These are phyloP conservation scores for Trichophyton rubrum DNA, from an alignment of 2,329 filamentous ascomycete genomes.

Conservation along the genomic window DNA sequence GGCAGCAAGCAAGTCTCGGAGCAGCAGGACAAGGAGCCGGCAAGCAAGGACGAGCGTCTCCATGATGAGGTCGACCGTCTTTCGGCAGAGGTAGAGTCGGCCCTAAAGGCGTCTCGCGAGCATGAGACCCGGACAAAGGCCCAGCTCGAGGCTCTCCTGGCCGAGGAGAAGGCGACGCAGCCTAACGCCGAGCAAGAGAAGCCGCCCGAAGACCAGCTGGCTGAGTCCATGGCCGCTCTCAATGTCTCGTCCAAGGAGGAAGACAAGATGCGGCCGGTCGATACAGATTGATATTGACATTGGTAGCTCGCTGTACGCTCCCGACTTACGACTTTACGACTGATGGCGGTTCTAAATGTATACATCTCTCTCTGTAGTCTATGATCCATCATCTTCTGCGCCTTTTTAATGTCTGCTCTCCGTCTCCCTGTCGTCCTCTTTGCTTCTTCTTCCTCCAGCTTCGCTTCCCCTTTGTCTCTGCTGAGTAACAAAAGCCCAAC, in stretches of 20 bases:
- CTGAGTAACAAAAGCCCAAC: not conserved
- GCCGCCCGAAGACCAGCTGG: not conserved
- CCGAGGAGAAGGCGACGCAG: not conserved
- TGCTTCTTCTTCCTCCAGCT: not conserved
- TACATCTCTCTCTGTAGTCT: not conserved
- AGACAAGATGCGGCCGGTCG: not conserved
- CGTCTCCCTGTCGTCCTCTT: too few relatives aligned
- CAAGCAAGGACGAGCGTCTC: constrained; percentile 43
- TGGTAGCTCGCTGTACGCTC: not conserved
- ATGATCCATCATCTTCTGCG: not conserved
- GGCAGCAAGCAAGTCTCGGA: constrained; percentile 28
- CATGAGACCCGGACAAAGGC: constrained; percentile 32
- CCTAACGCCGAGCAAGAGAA: not conserved
- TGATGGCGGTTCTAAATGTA: not conserved
- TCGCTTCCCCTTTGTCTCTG: not conserved
- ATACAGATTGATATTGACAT: not conserved
- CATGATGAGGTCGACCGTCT: constrained; percentile 47
- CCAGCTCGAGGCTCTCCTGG: constrained; percentile 16
- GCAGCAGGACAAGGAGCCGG: constrained; percentile 24
- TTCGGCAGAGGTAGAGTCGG: constrained; percentile 46
- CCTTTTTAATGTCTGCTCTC: not conserved
- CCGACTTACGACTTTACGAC: not conserved
- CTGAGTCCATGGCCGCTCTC: not conserved
- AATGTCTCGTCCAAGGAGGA: not conserved
- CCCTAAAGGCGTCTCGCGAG: constrained; percentile 37